A percentile compares a stretch with the other conserved stretches of the same genome.
These are phyloP conservation scores for Hemerocallis citrina DNA, from an alignment of 106 monocot species.

Conservation along the genomic window DNA sequence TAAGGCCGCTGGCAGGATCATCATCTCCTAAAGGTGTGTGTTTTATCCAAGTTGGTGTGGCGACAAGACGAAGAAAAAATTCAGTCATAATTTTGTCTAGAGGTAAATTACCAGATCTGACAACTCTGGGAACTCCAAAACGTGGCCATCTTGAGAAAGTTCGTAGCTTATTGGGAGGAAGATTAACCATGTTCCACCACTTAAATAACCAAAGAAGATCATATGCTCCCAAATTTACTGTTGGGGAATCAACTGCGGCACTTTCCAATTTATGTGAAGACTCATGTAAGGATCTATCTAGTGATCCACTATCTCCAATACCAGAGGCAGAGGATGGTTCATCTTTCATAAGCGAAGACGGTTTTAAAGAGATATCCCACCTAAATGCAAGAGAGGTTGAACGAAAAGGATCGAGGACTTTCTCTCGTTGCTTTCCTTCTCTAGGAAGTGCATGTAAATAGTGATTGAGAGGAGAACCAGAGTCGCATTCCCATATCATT, in stretches of 20 bases:
- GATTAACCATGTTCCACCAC: constrained; percentile 77
- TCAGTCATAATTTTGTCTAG: constrained; percentile 97
- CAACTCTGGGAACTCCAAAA: constrained; percentile 75
- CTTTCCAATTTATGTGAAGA: constrained; percentile 18
- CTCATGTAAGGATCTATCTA: constrained; percentile 14
- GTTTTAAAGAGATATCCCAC: constrained; percentile 73
- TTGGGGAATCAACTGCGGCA: constrained; percentile 40
- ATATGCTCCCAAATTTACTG: constrained; percentile 72
- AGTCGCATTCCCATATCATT: constrained; percentile 95
- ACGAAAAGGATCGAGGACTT: constrained; percentile 87
- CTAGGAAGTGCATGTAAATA: constrained; percentile 81
- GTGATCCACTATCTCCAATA: constrained; percentile 3
- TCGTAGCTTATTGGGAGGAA: constrained; percentile 90
- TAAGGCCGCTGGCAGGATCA: constrained; percentile 87
- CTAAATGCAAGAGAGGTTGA: constrained; percentile 85
- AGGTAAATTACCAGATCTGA: constrained; percentile 88
- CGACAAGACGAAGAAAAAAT: constrained; percentile 76
- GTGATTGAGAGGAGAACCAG: constrained; percentile 85
- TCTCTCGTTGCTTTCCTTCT: constrained; percentile 68
- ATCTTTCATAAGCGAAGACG: constrained; percentile 21
- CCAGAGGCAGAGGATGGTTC: constrained; percentile 7
- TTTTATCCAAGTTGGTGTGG: constrained; percentile 61
- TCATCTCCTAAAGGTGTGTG: constrained; percentile 73
- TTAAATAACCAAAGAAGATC: constrained; percentile 85
- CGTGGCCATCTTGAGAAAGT: constrained; percentile 98